These are phyloP conservation scores for Calonectria henricotiae DNA, from an alignment of 2,329 filamentous ascomycete species.

Conservation along the genomic window DNA sequence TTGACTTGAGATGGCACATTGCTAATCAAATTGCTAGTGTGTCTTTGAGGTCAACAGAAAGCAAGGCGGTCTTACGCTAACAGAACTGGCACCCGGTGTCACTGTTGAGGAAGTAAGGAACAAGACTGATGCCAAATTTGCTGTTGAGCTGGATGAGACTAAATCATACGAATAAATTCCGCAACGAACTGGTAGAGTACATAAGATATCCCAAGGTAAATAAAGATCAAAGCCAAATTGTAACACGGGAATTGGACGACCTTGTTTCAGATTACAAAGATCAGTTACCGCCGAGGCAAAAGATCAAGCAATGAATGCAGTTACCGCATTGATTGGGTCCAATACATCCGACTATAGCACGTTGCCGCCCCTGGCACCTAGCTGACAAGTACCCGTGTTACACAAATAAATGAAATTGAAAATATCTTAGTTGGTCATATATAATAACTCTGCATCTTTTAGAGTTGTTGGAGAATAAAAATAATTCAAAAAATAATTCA, in stretches of 20 bases:
- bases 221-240: neutral
- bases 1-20: neutral
- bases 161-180: conserved; percentile 26
- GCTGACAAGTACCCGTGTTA: too few species aligned
- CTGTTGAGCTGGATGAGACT: conserved; percentile 57
- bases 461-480: neutral
- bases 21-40: conserved; percentile 63
- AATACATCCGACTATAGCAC: too few species aligned
- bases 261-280: too few species aligned
- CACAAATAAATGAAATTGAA: neutral
- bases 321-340: too few species aligned
- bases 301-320: too few species aligned
- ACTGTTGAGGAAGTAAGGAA: conserved; percentile 77
- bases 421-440: neutral
- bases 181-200: neutral
- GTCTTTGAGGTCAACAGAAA: conserved; percentile 80
- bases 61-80: conserved; percentile 76
- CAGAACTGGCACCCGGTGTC: conserved; percentile 80
- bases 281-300: too few species aligned
- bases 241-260: too few species aligned
- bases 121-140: conserved; percentile 81
- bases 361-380: too few species aligned
- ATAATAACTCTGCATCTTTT: neutral
- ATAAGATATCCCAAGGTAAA: neutral
- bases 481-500: neutral